Percentiles rank a stretch among this genome's conserved stretches.
phyloP scores from a whole-genome alignment of 306 rosid species.

The Potentilla sterilis region DNA sequence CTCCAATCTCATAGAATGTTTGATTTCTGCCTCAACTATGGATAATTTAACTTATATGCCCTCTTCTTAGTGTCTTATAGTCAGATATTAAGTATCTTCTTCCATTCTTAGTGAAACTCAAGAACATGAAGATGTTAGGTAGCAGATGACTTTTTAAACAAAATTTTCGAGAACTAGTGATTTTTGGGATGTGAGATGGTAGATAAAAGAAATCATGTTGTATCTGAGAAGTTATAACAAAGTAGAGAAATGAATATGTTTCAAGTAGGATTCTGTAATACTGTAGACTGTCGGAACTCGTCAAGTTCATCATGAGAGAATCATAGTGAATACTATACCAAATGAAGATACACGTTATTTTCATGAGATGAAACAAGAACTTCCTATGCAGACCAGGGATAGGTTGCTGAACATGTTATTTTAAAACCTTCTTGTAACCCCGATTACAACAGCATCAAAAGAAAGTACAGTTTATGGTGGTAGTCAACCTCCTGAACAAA shows the following conservation, averaged over 20 bases:
- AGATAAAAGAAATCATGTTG: background rate
- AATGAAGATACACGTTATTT: background rate
- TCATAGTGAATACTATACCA: background rate
- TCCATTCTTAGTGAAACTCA: background rate
- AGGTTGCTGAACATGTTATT: background rate
- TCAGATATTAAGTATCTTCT: constrained; percentile 3
- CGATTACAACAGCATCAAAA: background rate
- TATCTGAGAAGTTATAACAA: background rate
- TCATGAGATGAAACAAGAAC: background rate
- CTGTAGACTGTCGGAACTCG: background rate
- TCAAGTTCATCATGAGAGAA: background rate
- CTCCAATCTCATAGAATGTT: background rate
- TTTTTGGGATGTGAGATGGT: background rate
- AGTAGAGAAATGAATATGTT: background rate
- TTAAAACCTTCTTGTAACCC: background rate
- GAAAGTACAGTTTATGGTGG: background rate
- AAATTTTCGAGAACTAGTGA: background rate
- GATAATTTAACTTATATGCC: background rate
- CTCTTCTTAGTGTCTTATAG: background rate
- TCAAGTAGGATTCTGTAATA: background rate
- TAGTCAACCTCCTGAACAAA: background rate
- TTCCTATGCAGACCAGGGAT: background rate
- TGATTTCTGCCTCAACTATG: background rate
- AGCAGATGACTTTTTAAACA: too few species aligned
- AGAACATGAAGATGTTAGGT: background rate